Evolutionary conservation across 805 yeast species (phyloP), one percentile per base, ranked within the genome.

Genomic region (Ogataea trehalophila): DNA sequence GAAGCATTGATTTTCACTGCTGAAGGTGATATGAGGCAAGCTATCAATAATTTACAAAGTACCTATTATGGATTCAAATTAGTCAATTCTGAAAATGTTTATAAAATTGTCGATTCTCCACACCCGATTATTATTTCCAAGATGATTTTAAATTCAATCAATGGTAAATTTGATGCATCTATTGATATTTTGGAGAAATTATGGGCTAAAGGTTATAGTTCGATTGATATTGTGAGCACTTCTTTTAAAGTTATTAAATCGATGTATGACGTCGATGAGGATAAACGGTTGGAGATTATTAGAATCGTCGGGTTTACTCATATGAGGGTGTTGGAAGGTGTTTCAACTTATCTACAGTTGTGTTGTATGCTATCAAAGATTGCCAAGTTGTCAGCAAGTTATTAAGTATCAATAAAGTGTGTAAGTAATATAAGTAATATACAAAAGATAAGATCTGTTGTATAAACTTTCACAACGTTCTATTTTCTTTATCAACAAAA

Each of bases 1-100:
- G 89, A 89, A 55, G 98, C 99, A 0, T 75, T 94, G 49, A 81
- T 94, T 15, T 94, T 94, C 69, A 85, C 97, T 0, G 95, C 97
- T 0, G 99, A 94, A 62, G 99, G 99, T 50, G 99, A 94, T 63
- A 92, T 94, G 99, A 81, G 99, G 66, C 99, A 94, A 67, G 99
- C 98, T 0, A 79, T 94, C 42, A 94, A 94, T 62, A 94, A 94
- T 66, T 65, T 94, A 49, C 99, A 94, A 63, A 84, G 95, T 60
- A 90, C 97, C 0, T 92, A 84, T 33, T 89, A 97, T 1, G 99
- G 99, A 2, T 91, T 91, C 68, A 91, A 86, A 3, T 75, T 87
- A 46, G 97, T 94, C n/a, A 87, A 81, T 60, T 89, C 89, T 41
- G 89, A 87, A 37, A 92, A 91, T 59, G 99, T 94, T 16, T 94